A percentile compares a stretch with the other conserved stretches of the same genome.
phyloP scores from a whole-genome alignment of 2,329 filamentous ascomycete genomes.

The Botrytis porri region DNA sequence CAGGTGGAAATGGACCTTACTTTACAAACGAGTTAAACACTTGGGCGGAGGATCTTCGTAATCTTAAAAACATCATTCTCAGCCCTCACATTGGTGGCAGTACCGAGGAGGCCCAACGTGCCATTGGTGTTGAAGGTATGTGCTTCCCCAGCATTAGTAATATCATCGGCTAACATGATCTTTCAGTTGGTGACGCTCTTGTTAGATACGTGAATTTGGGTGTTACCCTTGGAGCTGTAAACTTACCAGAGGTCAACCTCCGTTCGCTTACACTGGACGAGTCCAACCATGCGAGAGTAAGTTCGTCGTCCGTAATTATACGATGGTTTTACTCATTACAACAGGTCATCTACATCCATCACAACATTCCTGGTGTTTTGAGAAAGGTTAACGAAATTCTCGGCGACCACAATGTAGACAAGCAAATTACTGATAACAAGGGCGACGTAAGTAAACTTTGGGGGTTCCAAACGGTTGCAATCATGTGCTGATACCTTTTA shows the following conservation, averaged over 20 bases:
- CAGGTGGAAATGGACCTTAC: slow-evolving; percentile 89
- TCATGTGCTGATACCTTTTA: slow-evolving; percentile 38
- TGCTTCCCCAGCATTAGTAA: neutral
- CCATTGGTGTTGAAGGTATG: slow-evolving; percentile 82
- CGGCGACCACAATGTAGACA: slow-evolving; percentile 94
- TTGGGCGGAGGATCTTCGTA: slow-evolving; percentile 82
- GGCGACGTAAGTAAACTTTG: slow-evolving; percentile 64
- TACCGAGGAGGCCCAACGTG: slow-evolving; percentile 94
- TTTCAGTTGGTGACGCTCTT: slow-evolving; percentile 74
- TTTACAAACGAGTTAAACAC: slow-evolving; percentile 80
- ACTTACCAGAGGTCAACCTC: slow-evolving; percentile 91
- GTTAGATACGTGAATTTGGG: slow-evolving; percentile 96
- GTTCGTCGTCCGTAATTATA: slow-evolving; percentile 28
- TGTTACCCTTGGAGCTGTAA: slow-evolving; percentile 85
- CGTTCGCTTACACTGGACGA: slow-evolving; percentile 89
- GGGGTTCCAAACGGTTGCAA: neutral
- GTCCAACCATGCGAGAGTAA: slow-evolving; percentile 77
- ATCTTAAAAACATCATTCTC: slow-evolving; percentile 87
- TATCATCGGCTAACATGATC: slow-evolving; percentile 9
- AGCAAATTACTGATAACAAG: slow-evolving; percentile 95
- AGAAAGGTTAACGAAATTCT: slow-evolving; percentile 93
- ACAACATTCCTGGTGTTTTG: slow-evolving; percentile 93
- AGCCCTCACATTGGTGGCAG: slow-evolving; percentile 97
- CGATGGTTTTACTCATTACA: slow-evolving; percentile 29
- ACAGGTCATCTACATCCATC: slow-evolving; percentile 89